These are phyloP conservation scores for Colletotrichum cereale DNA, from an alignment of 2,329 filamentous ascomycete species.

Conservation along the genomic window DNA sequence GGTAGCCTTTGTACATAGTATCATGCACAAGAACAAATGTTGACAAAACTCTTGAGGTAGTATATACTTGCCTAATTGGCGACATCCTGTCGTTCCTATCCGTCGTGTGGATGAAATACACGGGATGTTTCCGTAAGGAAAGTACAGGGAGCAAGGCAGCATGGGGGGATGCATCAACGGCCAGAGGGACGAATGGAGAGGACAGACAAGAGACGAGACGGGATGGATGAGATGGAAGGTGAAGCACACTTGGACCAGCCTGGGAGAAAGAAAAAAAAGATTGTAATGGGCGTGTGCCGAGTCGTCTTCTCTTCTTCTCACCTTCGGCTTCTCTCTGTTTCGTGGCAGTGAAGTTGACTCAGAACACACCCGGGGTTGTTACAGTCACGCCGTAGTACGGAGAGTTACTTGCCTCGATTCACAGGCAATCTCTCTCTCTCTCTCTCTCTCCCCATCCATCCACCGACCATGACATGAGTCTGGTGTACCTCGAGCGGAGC, in stretches of 20 bases:
- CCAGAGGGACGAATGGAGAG: not conserved
- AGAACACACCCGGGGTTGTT: constrained; percentile 11
- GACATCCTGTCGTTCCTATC: not conserved
- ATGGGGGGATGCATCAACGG: not conserved
- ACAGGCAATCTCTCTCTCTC: not conserved
- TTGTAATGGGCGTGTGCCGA: constrained; percentile 24
- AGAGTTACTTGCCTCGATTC: not conserved
- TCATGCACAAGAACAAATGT: too few species aligned
- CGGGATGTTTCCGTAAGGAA: not conserved
- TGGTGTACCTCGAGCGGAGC: constrained; percentile 5
- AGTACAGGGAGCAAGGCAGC: not conserved
- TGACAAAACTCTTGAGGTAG: not conserved
- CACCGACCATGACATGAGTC: not conserved
- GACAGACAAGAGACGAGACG: constrained; percentile 28
- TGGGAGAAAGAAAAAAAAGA: constrained; percentile 13
- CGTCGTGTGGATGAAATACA: not conserved
- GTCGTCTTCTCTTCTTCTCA: constrained; percentile 12
- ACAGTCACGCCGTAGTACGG: not conserved
- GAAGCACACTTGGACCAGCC: constrained; percentile 19
- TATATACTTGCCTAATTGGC: not conserved
- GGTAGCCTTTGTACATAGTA: not conserved
- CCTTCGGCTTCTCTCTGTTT: constrained; percentile 26
- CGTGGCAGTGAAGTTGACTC: constrained; percentile 23
- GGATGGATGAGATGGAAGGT: constrained; percentile 30
- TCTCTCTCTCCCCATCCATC: not conserved